phyloP scores from a whole-genome alignment of 2,329 filamentous ascomycete species.

The Sarocladium brachiariae region DNA sequence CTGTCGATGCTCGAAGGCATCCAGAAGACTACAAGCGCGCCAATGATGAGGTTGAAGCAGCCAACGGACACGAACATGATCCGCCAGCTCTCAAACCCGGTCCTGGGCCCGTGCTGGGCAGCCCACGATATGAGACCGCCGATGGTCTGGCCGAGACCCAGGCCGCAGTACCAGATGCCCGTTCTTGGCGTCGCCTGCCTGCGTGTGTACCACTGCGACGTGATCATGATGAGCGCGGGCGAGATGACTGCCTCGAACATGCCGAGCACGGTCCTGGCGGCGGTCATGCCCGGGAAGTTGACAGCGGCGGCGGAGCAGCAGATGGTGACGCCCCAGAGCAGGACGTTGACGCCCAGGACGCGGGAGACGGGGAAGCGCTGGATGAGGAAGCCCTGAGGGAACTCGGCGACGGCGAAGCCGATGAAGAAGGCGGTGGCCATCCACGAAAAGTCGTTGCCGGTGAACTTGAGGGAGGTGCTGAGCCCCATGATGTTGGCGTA shows the following conservation, averaged over 20 bases:
- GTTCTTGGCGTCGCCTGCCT: conserved; percentile 29
- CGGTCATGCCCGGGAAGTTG: conserved; percentile 34
- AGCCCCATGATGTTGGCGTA: conserved; percentile 25
- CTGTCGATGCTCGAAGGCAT: conserved; percentile 39
- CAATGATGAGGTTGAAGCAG: conserved; percentile 34
- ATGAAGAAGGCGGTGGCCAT: conserved; percentile 38
- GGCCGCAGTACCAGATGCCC: conserved; percentile 26
- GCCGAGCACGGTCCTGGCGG: conserved; percentile 38
- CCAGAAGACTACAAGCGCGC: conserved; percentile 36
- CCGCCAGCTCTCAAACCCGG: conserved; percentile 36
- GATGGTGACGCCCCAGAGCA: conserved; percentile 27
- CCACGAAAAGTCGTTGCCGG: conserved; percentile 40
- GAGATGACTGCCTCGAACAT: conserved; percentile 41
- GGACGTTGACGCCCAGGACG: conserved; percentile 16
- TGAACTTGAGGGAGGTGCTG: conserved; percentile 21
- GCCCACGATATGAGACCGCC: conserved; percentile 26
- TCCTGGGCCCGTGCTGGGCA: conserved; percentile 20
- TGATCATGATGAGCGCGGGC: conserved; percentile 44
- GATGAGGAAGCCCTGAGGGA: conserved; percentile 46
- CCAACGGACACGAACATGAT: conserved; percentile 42
- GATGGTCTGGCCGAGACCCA: conserved; percentile 22
- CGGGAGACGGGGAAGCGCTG: conserved; percentile 32
- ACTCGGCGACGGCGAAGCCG: conserved; percentile 39
- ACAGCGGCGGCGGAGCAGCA: conserved; percentile 35
- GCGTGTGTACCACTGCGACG: conserved; percentile 32